Evolutionary conservation across 2,329 filamentous ascomycete species (phyloP).

Genomic region (Chrysosporium queenslandicum): DNA sequence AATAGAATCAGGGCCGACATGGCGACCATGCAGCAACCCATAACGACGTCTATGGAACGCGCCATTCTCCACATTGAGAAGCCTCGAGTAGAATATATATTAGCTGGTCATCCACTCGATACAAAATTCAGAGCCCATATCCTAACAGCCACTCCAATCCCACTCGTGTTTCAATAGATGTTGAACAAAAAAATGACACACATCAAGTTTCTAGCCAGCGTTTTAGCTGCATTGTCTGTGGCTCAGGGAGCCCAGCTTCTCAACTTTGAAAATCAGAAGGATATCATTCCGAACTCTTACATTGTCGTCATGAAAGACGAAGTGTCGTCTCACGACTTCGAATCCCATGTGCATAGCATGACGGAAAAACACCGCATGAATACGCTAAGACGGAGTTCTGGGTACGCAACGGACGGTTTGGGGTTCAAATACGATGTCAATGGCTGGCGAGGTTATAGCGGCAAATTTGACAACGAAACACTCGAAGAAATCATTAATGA

Average conservation of each 20-base stretch:
- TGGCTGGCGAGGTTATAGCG: constrained; percentile 14
- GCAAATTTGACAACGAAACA: constrained; percentile 14
- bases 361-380: constrained; percentile 4
- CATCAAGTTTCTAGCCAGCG: constrained; percentile 5
- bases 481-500: constrained; percentile 10
- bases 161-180: not conserved
- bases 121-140: not conserved
- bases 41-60: not conserved
- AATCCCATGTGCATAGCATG: constrained; percentile 11
- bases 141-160: not conserved
- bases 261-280: not conserved
- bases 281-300: constrained; percentile 12
- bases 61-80: not conserved
- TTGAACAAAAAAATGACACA: constrained; percentile 8
- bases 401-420: constrained; percentile 8
- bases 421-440: constrained; percentile 12
- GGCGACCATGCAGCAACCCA: not conserved
- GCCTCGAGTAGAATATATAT: not conserved
- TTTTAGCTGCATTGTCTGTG: constrained; percentile 8
- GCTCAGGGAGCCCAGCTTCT: constrained; percentile 10
- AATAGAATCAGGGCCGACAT: not conserved
- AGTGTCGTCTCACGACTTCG: constrained; percentile 9
- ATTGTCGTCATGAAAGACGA: constrained; percentile 16
- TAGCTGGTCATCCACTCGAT: not conserved
- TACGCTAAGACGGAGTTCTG: not conserved